These are phyloP conservation scores for Trichoderma aggressivum DNA, from an alignment of 2,329 filamentous ascomycete genomes.

Conservation along the genomic window DNA sequence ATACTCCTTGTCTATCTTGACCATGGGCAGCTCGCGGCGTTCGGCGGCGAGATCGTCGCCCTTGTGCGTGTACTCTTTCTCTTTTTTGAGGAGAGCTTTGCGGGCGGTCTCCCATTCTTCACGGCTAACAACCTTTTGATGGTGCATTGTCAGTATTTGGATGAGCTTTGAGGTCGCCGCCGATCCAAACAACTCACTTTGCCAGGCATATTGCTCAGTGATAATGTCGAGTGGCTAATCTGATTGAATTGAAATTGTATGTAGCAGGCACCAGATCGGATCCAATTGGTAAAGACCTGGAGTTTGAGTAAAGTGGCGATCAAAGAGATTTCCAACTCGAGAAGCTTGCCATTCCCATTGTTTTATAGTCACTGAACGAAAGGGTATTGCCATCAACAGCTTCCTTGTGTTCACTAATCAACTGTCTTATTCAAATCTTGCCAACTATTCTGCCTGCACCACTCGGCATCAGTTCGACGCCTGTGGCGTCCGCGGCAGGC, in stretches of 20 bases:
- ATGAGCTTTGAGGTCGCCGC: neutral
- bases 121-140: conserved; percentile 29
- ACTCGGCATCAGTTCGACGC: conserved; percentile 2
- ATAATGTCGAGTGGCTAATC: neutral
- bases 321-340: neutral
- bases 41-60: conserved; percentile 29
- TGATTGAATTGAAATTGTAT: neutral
- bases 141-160: neutral
- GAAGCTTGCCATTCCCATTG: neutral
- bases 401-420: neutral
- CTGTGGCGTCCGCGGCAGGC: neutral
- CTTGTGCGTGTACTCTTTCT: conserved; percentile 33
- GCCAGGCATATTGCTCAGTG: neutral
- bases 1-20: conserved; percentile 36
- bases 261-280: neutral
- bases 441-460: neutral
- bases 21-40: conserved; percentile 39
- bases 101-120: conserved; percentile 36
- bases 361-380: neutral
- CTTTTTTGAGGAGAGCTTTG: conserved; percentile 34
- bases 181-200: neutral
- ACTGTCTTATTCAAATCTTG: neutral
- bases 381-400: neutral
- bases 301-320: neutral
- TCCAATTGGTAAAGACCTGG: neutral